Conservation (phyloP, 805 yeast genomes). For the Ogataea neopini region DNA sequence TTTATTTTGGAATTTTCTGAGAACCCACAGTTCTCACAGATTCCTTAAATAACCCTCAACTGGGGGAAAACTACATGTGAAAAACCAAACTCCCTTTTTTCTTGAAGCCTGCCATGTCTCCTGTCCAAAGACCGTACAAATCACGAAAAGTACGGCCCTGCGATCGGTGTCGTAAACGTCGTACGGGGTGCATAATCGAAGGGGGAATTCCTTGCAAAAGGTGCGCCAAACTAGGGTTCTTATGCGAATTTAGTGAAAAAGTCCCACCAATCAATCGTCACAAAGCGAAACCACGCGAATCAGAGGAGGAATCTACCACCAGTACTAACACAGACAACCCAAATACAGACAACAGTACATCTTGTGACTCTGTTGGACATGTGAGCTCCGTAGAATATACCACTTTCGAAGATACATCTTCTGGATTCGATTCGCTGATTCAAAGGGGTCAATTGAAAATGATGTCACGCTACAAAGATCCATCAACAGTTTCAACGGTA, state of each 20-base stretch:
- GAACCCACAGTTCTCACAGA: background rate
- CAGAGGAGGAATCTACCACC: background rate
- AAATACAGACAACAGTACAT: background rate
- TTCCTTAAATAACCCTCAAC: background rate
- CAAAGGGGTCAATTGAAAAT: constrained; percentile 1
- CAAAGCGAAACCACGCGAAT: background rate
- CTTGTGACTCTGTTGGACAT: background rate
- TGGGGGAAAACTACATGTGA: background rate
- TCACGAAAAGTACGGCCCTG: constrained; percentile 20
- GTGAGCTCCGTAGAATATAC: background rate
- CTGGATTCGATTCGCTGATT: background rate
- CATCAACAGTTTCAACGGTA: background rate
- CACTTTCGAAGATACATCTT: background rate
- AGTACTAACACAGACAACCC: background rate
- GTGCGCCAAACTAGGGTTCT: constrained; percentile 11
- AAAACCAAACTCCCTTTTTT: background rate
- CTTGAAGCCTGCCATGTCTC: background rate
- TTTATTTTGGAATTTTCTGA: too few relatives aligned
- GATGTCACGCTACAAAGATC: background rate
- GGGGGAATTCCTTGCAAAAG: constrained; percentile 14
- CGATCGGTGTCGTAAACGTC: constrained; percentile 19
- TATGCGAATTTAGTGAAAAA: constrained; percentile 19
- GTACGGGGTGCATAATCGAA: constrained; percentile 16
- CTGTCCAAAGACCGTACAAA: constrained; percentile 17
- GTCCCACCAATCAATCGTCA: constrained; percentile 21